Conservation (phyloP, 176 grass and related monocot genomes). For the Triticum dicoccoides region DNA sequence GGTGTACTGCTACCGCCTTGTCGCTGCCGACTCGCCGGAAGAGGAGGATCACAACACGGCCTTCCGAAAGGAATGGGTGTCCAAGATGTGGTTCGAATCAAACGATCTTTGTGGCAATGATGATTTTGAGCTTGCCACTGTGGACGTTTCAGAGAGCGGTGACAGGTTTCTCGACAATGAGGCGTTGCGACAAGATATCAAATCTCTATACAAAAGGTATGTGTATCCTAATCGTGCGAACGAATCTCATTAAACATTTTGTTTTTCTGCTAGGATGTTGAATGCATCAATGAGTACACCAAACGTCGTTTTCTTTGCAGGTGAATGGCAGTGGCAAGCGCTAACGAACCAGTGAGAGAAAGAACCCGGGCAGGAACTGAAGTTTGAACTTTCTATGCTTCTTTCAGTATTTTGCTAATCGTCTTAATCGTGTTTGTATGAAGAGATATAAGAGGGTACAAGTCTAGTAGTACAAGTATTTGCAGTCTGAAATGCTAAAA, state of each 20-base stretch:
- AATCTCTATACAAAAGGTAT: constrained; percentile 60
- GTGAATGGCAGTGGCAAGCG: too few relatives aligned
- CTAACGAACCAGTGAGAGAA: too few relatives aligned
- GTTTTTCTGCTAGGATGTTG: neutral
- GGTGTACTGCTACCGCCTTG: constrained; percentile 67
- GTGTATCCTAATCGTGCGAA: constrained; percentile 4
- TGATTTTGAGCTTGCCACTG: constrained; percentile 50
- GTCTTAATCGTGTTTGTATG: too few relatives aligned
- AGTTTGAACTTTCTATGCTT: too few relatives aligned
- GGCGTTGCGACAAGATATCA: constrained; percentile 48
- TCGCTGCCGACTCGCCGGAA: constrained; percentile 56
- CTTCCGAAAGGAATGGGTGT: constrained; percentile 62
- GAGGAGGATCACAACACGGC: constrained; percentile 63
- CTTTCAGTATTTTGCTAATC: neutral
- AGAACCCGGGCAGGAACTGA: too few relatives aligned
- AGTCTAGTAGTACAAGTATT: too few relatives aligned
- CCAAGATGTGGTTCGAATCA: constrained; percentile 88
- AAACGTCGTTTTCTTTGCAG: too few relatives aligned
- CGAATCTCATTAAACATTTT: neutral
- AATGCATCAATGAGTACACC: neutral
- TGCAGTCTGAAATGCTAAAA: neutral
- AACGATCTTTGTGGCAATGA: constrained; percentile 28
- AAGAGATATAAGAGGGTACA: too few relatives aligned
- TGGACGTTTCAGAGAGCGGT: constrained; percentile 38
- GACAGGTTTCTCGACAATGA: constrained; percentile 61